Evolutionary conservation across 495 filamentous ascomycete genomes (phyloP).

Genomic region (Trichoderma asperelloides): DNA sequence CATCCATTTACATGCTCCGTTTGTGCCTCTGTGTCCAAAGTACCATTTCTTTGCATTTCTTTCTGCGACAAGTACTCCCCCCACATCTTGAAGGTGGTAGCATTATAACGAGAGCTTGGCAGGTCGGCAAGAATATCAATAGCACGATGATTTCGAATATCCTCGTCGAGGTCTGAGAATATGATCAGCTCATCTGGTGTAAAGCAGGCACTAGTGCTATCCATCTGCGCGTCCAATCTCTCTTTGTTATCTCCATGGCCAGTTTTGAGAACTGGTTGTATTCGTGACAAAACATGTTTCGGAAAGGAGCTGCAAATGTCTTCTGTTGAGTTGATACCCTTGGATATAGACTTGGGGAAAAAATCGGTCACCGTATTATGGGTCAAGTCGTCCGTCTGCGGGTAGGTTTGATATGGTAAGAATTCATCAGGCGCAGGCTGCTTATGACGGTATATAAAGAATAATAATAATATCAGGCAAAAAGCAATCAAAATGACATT

Average conservation of each 20-base stretch:
- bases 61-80: background rate
- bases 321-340: background rate
- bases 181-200: background rate
- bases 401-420: background rate
- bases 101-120: background rate
- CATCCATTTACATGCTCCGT: background rate
- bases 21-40: background rate
- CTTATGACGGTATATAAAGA: background rate
- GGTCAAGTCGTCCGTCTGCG: background rate
- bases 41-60: background rate
- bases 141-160: background rate
- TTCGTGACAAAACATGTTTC: background rate
- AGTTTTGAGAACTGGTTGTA: background rate
- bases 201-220: constrained; percentile 1
- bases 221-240: background rate
- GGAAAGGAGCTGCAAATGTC: background rate
- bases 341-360: background rate
- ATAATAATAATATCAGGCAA: background rate
- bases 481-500: background rate
- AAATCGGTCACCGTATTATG: background rate
- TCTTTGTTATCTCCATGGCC: background rate
- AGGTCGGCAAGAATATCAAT: background rate
- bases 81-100: background rate
- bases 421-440: background rate
- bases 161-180: background rate